These are phyloP conservation scores for Collybia mongolica DNA, from an alignment of 768 basidiomycete species.

Conservation along the genomic window DNA sequence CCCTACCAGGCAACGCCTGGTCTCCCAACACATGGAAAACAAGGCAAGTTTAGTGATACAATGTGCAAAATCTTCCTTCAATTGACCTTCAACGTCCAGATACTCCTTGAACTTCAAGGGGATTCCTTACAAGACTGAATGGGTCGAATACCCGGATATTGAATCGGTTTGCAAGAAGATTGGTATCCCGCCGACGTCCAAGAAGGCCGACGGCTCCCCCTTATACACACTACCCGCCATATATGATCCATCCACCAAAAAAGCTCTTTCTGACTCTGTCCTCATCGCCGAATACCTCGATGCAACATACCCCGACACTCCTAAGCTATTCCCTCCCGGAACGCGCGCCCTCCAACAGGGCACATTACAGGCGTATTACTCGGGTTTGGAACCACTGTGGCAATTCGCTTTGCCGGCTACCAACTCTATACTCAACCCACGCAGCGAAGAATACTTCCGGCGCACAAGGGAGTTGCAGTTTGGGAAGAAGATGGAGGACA, in stretches of 20 bases:
- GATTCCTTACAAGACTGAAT: conserved; percentile 33
- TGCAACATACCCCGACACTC: conserved; percentile 13
- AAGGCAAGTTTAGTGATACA: conserved; percentile 25
- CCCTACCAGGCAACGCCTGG: conserved; percentile 27
- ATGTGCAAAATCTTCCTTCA: no score
- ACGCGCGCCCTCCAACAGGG: conserved; percentile 7
- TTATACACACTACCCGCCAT: conserved; percentile 14
- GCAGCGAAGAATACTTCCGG: conserved; percentile 10
- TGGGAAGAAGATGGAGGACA: not conserved
- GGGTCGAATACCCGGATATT: conserved; percentile 43
- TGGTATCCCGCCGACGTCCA: conserved; percentile 25
- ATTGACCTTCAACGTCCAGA: not conserved
- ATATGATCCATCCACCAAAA: conserved; percentile 10
- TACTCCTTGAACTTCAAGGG: conserved; percentile 19
- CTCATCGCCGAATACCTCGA: conserved; percentile 17
- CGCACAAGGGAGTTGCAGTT: not conserved
- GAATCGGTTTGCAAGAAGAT: conserved; percentile 27
- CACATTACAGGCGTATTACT: conserved; percentile 1
- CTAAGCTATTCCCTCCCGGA: conserved; percentile 13
- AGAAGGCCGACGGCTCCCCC: conserved; percentile 11
- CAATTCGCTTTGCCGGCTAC: conserved; percentile 3
- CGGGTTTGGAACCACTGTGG: not conserved
- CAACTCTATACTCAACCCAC: conserved; percentile 5
- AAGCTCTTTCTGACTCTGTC: conserved; percentile 12
- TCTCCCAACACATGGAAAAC: conserved; percentile 47